phyloP scores from a whole-genome alignment of 2,329 filamentous ascomycete species.

The Colletotrichum theobromicola region DNA sequence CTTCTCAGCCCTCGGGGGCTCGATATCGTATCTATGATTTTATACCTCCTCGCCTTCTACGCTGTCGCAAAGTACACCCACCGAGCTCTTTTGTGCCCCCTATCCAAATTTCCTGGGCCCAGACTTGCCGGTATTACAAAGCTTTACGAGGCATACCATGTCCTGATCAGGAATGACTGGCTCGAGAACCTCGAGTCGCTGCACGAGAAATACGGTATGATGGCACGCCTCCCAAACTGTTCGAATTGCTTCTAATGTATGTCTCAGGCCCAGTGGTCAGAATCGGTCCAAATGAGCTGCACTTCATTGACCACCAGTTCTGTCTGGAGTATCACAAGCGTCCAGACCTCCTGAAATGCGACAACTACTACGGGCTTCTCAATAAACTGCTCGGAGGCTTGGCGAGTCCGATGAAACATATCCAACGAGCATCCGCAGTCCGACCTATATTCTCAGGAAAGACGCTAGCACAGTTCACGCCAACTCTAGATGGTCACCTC shows the following conservation, averaged over 20 bases:
- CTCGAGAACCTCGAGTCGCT: conserved; percentile 17
- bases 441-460: conserved; percentile 22
- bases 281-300: conserved; percentile 23
- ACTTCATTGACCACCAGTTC: conserved; percentile 21
- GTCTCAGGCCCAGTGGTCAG: conserved; percentile 15
- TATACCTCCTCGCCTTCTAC: neutral
- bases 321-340: conserved; percentile 21
- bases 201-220: conserved; percentile 11
- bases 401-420: neutral
- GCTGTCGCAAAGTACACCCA: neutral
- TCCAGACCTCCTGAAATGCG: conserved; percentile 18
- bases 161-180: conserved; percentile 21
- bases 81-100: neutral
- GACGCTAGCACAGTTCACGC: neutral
- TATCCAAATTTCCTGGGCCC: conserved; percentile 12
- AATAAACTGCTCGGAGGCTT: conserved; percentile 19
- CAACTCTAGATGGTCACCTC: neutral
- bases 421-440: conserved; percentile 14
- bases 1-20: neutral
- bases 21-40: neutral
- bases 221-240: neutral
- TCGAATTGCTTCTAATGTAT: neutral
- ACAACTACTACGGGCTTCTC: conserved; percentile 23
- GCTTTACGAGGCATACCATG: conserved; percentile 23
- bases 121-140: conserved; percentile 8